Base-by-base conservation (phyloP, 2,329 filamentous ascomycete species). In the Arthroderma sp. region DNA sequence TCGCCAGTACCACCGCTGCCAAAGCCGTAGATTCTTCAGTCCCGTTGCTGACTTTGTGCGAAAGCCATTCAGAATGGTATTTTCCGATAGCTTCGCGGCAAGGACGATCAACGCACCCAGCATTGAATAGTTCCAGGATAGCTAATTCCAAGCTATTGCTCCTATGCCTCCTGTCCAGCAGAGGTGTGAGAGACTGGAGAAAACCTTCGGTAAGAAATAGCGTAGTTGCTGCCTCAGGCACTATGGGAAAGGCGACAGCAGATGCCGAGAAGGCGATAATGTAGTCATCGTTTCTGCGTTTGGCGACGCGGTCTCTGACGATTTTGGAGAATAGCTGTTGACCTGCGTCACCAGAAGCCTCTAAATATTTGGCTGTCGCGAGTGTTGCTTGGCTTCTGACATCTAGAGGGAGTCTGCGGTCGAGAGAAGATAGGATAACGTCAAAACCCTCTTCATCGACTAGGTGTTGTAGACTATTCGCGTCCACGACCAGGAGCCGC, bases 241-340 rank as follows among this genome's bases (percentile, higher is more conserved):
- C 78, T 43, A 98, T 75, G 1, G 91, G 88, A 59, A 98, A 98
- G 6, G 93, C 77, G 22, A 81, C 78, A 1, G 87, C 79, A 4
- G 87, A 86, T n/a, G 88, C 87, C 43, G 88, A 96, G 61, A 95
- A 96, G 4, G 88, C 88, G 41, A 91, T 73, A 44, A 94, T 86
- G 53, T 93, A 78, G 62, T 94, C 86, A 56, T 95, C 88, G 51
- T 87, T 85, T 27, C 83, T 89, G 43, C 80, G 80, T 51, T 82
- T 79, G 53, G 75, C 68, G 10, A 94, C 72, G 43, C 82, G 78
- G 10, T 75, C 70, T 44, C 80, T 80, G 59, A 95, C 83, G 60
- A 91, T 89, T 4, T 75, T 74, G 4, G 77, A 75, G 41, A 95
- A 76, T 52, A 80, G 75, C 52, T 77, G 72, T 51, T 79, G 73